Percentiles rank a stretch among this genome's conserved stretches.
These are phyloP conservation scores for Protomyces inundatus DNA, from an alignment of 1,139 yeast species.

Conservation along the genomic window DNA sequence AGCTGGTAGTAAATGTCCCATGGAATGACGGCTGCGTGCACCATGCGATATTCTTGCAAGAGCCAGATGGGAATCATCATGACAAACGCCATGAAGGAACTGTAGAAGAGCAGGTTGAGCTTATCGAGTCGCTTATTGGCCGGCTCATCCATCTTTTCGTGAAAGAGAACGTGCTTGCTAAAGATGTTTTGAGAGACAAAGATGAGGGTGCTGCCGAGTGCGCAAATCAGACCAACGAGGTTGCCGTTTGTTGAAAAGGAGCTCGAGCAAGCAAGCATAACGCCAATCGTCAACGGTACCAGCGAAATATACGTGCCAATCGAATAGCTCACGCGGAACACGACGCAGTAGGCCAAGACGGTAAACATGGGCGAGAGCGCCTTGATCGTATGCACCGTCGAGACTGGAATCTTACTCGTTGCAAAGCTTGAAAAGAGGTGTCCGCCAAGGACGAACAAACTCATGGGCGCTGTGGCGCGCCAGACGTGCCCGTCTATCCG, in stretches of 20 bases:
- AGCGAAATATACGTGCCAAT: constrained; percentile 68
- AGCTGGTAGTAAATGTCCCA: constrained; percentile 6
- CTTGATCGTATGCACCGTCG: constrained; percentile 85
- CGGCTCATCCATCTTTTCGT: constrained; percentile 33
- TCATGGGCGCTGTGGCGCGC: constrained; percentile 77
- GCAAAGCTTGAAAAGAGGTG: constrained; percentile 88
- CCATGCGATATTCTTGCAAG: constrained; percentile 51
- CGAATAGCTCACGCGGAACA: constrained; percentile 56
- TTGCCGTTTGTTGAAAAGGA: constrained; percentile 44
- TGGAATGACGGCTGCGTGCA: constrained; percentile 28
- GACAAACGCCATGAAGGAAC: constrained; percentile 73
- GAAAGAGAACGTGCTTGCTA: constrained; percentile 74
- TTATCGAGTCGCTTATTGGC: constrained; percentile 59
- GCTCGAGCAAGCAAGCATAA: constrained; percentile 68
- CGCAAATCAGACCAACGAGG: constrained; percentile 62
- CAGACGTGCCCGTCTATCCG: constrained; percentile 40
- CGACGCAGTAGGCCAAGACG: constrained; percentile 65
- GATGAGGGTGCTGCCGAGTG: constrained; percentile 73
- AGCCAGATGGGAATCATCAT: constrained; percentile 76
- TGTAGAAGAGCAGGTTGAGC: constrained; percentile 72
- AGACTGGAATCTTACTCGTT: constrained; percentile 79
- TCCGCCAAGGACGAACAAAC: constrained; percentile 82
- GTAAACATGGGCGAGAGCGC: constrained; percentile 85
- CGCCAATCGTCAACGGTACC: constrained; percentile 72
- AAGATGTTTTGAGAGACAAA: constrained; percentile 89